phyloP scores from a whole-genome alignment of 2,329 filamentous ascomycete species.

The Aspergillus japonicus region DNA sequence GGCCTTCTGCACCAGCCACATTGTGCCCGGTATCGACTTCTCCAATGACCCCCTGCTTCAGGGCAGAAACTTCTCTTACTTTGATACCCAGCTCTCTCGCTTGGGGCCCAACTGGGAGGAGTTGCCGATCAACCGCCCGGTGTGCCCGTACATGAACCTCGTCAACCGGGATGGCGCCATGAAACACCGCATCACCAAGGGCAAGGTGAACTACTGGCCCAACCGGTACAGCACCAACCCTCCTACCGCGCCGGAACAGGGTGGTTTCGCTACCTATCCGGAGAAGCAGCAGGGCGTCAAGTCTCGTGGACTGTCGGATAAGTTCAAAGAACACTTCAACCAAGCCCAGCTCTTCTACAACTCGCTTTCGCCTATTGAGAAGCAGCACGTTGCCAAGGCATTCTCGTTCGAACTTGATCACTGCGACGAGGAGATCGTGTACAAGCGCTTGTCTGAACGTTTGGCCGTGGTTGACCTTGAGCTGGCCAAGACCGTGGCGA shows the following conservation, averaged over 20 bases:
- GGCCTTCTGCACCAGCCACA: slow-evolving; percentile 76
- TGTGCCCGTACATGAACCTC: slow-evolving; percentile 73
- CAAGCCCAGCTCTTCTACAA: slow-evolving; percentile 41
- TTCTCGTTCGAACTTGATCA: slow-evolving; percentile 42
- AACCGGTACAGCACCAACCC: slow-evolving; percentile 66
- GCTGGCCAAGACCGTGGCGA: slow-evolving; percentile 67
- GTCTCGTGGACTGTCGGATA: slow-evolving; percentile 48
- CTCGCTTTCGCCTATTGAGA: slow-evolving; percentile 36
- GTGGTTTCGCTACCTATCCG: slow-evolving; percentile 68
- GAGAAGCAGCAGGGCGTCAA: slow-evolving; percentile 69
- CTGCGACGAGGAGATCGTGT: slow-evolving; percentile 77
- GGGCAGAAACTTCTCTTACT: slow-evolving; percentile 66
- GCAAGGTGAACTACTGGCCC: slow-evolving; percentile 76
- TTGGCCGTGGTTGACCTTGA: slow-evolving; percentile 69
- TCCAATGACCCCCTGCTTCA: slow-evolving; percentile 73
- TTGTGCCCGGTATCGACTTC: slow-evolving; percentile 75
- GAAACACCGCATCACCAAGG: slow-evolving; percentile 70
- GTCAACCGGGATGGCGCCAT: slow-evolving; percentile 73
- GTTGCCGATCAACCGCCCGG: slow-evolving; percentile 72
- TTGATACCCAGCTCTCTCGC: slow-evolving; percentile 59
- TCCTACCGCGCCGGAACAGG: slow-evolving; percentile 61
- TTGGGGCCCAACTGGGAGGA: slow-evolving; percentile 75
- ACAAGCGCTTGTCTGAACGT: slow-evolving; percentile 67
- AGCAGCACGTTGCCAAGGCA: slow-evolving; percentile 36
- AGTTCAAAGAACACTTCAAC: slow-evolving; percentile 47